Conservation (phyloP, 345 rosid species). For the Eucalyptus curtisii region DNA sequence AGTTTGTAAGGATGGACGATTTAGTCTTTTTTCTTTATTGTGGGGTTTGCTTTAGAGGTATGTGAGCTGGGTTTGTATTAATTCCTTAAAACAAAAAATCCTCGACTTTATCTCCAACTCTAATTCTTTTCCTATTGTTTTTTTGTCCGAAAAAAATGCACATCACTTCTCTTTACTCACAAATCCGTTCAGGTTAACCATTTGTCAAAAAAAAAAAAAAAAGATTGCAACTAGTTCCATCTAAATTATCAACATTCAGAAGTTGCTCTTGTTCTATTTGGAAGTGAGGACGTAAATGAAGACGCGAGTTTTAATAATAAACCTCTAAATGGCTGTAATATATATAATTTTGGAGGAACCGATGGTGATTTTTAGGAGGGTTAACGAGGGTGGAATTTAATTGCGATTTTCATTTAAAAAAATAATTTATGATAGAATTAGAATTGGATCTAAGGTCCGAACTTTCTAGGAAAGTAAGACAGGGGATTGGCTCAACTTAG, state of each 20-base stretch:
- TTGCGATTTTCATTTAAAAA: neutral
- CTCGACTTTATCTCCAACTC: neutral
- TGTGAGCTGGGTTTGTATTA: neutral
- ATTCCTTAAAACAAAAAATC: neutral
- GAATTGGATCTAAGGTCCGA: neutral
- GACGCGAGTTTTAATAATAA: neutral
- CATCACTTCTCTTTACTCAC: neutral
- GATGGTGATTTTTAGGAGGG: neutral
- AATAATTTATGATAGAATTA: neutral
- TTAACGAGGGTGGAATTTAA: neutral
- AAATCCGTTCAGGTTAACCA: neutral
- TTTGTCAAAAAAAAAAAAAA: neutral
- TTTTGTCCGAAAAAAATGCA: neutral
- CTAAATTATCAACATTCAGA: neutral
- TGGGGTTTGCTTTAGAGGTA: neutral
- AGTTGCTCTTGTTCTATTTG: rapidly evolving
- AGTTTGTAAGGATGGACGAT: no score
- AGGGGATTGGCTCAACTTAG: neutral
- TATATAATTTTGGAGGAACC: neutral
- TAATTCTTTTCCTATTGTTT: neutral
- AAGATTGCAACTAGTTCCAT: neutral
- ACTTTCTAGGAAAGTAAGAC: neutral
- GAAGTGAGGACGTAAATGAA: neutral
- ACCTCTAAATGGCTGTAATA: neutral
- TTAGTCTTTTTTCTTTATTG: neutral